These are phyloP conservation scores for Cymbomonas tetramitiformis DNA, from an alignment of 139 green algal species.

Conservation along the genomic window DNA sequence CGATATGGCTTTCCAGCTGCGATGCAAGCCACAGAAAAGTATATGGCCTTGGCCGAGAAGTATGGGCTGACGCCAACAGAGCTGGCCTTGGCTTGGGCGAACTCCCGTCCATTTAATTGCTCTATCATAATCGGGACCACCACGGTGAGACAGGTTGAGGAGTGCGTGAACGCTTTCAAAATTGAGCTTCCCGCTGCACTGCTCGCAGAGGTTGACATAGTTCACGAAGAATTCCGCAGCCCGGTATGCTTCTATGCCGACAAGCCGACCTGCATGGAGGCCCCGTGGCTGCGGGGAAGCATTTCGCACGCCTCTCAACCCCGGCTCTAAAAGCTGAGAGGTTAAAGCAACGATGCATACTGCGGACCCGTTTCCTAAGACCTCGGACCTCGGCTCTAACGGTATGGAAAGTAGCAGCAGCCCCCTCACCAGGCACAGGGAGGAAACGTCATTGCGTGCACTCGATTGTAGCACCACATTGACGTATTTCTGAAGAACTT, in stretches of 20 bases:
- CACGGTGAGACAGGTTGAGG: conserved; percentile 36
- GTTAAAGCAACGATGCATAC: too few relatives aligned
- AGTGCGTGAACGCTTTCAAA: conserved; percentile 35
- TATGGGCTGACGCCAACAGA: conserved; percentile 29
- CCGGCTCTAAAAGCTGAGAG: too few relatives aligned
- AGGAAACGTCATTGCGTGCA: too few relatives aligned
- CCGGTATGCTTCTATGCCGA: conserved; percentile 6
- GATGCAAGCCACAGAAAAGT: conserved; percentile 18
- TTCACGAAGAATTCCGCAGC: conserved; percentile 44
- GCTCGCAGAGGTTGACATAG: conserved; percentile 30
- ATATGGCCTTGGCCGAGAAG: not conserved
- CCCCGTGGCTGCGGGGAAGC: too few relatives aligned
- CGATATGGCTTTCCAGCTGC: conserved; percentile 37
- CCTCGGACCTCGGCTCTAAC: too few relatives aligned
- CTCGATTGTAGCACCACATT: too few relatives aligned
- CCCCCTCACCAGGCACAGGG: too few relatives aligned
- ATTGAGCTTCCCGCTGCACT: conserved; percentile 31
- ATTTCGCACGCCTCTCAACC: too few relatives aligned
- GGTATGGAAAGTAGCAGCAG: too few relatives aligned
- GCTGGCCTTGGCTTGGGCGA: conserved; percentile 39
- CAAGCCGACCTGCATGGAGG: too few relatives aligned
- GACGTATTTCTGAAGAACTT: too few relatives aligned
- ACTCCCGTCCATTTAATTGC: conserved; percentile 22
- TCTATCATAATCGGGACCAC: conserved; percentile 40
- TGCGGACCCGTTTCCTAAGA: too few relatives aligned